Evolutionary conservation across 345 rosid genomes (phyloP), one percentile per base, ranked within the genome.

Genomic region (Gossypium longicalyx): DNA sequence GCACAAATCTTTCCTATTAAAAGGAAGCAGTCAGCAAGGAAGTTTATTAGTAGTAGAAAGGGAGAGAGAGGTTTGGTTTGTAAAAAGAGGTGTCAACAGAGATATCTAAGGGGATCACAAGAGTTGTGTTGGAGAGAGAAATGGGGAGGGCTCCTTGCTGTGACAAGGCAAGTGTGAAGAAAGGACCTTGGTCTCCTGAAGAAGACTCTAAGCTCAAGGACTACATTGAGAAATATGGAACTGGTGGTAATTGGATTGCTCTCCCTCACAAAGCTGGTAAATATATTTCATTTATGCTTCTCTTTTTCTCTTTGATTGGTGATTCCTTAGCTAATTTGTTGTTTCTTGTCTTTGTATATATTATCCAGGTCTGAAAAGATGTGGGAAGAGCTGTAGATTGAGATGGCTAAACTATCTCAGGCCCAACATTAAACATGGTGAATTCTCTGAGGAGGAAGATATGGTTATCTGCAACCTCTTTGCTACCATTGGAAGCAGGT

Each of bases 111-210:
- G 53, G 3, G 17, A 66, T 66, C 70, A 22, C 70, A 76, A 80
- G 44, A 47, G 68, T 80, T 54, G n/a, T 67, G 48, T 61, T 45
- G 53, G 23, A 41, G 73, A 73, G 62, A 74, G 67, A 82, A 73
- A 94, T 94, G 97, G 98, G 98, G 38, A 87, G 98, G 73, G 98
- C 97, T 89, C 98, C 98, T 77, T 94, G 98, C 64, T 94, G 97
- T 81, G 98, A 94, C 83, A 94, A 94, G 80, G 91, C 97, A 62
- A 94, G 86, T 79, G 98, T 94, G 88, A 94, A 94, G 88, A 89
- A 87, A 74, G 98, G 98, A 4, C 98, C 98, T 71, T 94, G 98
- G 98, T 91, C 97, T 29, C 94, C 98, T 43, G 97, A 94, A 78
- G 98, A 94, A 85, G 98, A 94, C 76, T 79, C 88, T 5, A 91